Base-by-base conservation (phyloP, 805 yeast genomes). In the Saturnispora hagleri region DNA sequence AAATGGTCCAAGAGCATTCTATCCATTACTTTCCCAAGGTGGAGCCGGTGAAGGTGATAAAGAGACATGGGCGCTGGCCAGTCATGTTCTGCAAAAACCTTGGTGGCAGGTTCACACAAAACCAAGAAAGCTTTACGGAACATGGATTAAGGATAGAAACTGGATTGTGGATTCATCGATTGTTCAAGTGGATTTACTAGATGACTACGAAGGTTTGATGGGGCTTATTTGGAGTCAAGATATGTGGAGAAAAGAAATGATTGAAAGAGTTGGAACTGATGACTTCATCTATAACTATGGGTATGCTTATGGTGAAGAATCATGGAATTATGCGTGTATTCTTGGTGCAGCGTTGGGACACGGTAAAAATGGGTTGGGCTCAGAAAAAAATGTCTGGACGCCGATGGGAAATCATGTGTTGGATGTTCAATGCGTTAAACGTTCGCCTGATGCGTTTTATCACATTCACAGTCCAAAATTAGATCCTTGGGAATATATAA, bases 11-110 rank as follows among this genome's bases (percentile, higher is more conserved):
- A 63, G 72, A 2, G 69, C 74, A 46, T 84, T 74, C 61, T 82
- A 81, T 62, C 80, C 80, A 4, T 66, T 83, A 43, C 66, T 84
- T 41, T 70, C 83, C 2, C 81, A 81, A 64, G 84, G 84, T 34
- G 73, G 74, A 43, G 75, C 74, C 3, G 90, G 90, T 13, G 87
- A 82, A 65, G 89, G 89, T 47, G 90, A 84, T 62, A 84, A 84
- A 62, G 89, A 84, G 55, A 84, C 90, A 0, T 81, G 81, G 55
- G 67, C 80, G 46, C 83, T 87, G 0, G 84, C 88, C 2, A 82
- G 87, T 5, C 72, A 72, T 43, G 72, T 71, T 8, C 65, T 74
- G 35, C 64, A 69, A 5, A 63, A 73, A 44, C 68, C 73, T 2
- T 79, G 69, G 57, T 79, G 79, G 60, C 84, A 80, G 62, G 67